Conservation (phyloP, 2,329 filamentous ascomycete species). For the Periconia sp. region DNA sequence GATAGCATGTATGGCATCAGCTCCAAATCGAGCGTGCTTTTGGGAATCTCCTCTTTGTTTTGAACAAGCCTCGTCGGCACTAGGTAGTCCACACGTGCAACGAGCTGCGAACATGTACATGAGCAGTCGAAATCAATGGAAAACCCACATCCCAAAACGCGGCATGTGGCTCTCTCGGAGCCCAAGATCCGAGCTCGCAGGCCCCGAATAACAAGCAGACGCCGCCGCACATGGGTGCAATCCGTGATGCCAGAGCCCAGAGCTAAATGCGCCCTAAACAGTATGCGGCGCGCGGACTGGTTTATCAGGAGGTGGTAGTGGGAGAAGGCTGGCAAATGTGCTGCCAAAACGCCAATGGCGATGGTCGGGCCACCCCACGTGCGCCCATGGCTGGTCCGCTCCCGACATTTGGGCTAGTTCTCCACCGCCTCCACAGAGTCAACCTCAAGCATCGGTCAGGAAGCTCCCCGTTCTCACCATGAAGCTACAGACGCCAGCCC, state of each 20-base stretch:
- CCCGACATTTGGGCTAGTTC: conserved; percentile 5
- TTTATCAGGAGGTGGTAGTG: too few relatives aligned
- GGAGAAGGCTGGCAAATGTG: conserved; percentile 1
- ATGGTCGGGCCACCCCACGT: conserved; percentile 29
- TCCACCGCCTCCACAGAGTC: conserved; percentile 15
- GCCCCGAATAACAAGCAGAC: too few relatives aligned
- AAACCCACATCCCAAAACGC: conserved; percentile 16
- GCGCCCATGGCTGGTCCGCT: too few relatives aligned
- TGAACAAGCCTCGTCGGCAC: conserved; percentile 13
- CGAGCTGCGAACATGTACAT: conserved; percentile 25
- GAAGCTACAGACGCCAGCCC: conserved; percentile 8
- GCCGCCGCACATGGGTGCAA: too few relatives aligned
- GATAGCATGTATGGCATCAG: background rate
- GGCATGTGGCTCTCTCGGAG: conserved; percentile 18
- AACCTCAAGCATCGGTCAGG: conserved; percentile 19
- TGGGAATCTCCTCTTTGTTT: conserved; percentile 25
- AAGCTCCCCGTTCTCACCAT: conserved; percentile 8
- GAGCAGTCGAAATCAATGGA: conserved; percentile 15
- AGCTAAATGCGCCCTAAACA: too few relatives aligned
- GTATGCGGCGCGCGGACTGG: too few relatives aligned
- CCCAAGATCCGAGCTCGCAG: too few relatives aligned
- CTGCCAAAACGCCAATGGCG: conserved; percentile 26
- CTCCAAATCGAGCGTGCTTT: background rate
- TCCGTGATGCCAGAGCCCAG: too few relatives aligned
- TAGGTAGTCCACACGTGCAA: conserved; percentile 14